Percentiles rank a stretch among this genome's conserved stretches.
These are phyloP conservation scores for Leccinum rimulosum DNA, from an alignment of 768 basidiomycete species.

Conservation along the genomic window DNA sequence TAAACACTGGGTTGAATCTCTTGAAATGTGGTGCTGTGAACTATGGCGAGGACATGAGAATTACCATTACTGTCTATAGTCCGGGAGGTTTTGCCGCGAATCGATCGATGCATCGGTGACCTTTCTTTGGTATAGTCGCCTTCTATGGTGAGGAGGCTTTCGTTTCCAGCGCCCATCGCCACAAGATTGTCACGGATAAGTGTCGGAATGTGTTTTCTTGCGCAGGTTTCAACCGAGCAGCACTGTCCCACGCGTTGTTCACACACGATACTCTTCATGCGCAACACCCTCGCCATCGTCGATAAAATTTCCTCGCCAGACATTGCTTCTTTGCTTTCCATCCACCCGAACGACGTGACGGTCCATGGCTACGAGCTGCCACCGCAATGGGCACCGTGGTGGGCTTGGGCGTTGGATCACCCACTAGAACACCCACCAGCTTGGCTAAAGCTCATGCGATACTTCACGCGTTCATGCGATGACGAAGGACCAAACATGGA, in stretches of 20 bases:
- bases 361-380: slow-evolving; percentile 20
- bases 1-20: slow-evolving; percentile 47
- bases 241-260: background rate
- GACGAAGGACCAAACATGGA: slow-evolving; percentile 2
- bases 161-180: slow-evolving; percentile 48
- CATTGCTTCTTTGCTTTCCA: slow-evolving; percentile 36
- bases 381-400: slow-evolving; percentile 34
- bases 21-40: slow-evolving; percentile 51
- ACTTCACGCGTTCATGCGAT: slow-evolving; percentile 17
- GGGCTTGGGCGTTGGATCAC: slow-evolving; percentile 32
- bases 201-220: too few species aligned
- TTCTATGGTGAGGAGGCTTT: slow-evolving; percentile 51
- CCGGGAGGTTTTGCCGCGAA: slow-evolving; percentile 3
- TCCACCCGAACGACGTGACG: slow-evolving; percentile 48
- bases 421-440: slow-evolving; percentile 14
- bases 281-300: slow-evolving; percentile 13
- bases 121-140: slow-evolving; percentile 39
- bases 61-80: background rate
- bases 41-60: slow-evolving; percentile 28
- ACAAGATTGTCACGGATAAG: slow-evolving; percentile 42
- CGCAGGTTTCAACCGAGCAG: too few species aligned
- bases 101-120: slow-evolving; percentile 8
- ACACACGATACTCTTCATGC: background rate
- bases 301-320: slow-evolving; percentile 20
- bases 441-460: slow-evolving; percentile 25